A percentile compares a stretch with the other conserved stretches of the same genome.
phyloP scores from a whole-genome alignment of 768 basidiomycete genomes.

The Dendrothele bispora region DNA sequence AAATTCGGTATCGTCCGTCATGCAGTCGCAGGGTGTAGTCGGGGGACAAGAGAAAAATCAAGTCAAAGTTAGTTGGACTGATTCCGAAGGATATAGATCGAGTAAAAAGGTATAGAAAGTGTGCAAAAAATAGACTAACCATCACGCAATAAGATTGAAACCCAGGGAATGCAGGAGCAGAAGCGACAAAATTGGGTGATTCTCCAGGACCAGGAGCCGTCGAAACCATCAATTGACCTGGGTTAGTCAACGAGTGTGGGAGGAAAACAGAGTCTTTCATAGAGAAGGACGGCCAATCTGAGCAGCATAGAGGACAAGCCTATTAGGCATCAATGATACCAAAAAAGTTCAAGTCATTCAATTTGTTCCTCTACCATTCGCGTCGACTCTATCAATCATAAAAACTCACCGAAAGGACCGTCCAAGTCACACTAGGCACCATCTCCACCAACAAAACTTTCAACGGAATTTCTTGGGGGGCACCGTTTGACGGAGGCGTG shows the following conservation, averaged over 20 bases:
- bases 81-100: neutral
- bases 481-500: conserved; percentile 28
- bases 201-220: conserved; percentile 38
- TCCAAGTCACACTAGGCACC: conserved; percentile 38
- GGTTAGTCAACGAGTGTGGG: conserved; percentile 37
- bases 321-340: conserved; percentile 10
- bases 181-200: conserved; percentile 44
- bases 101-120: conserved; percentile 4
- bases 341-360: neutral
- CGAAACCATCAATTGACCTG: conserved; percentile 38
- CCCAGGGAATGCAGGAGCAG: conserved; percentile 42
- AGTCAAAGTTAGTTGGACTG: neutral
- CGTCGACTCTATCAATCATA: too few relatives aligned
- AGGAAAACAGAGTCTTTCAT: conserved; percentile 40
- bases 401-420: conserved; percentile 40
- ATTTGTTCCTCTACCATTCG: conserved; percentile 4
- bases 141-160: conserved; percentile 40
- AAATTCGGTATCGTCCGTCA: conserved; percentile 24
- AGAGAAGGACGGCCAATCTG: conserved; percentile 40
- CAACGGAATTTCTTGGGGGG: conserved; percentile 27
- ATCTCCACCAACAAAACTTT: conserved; percentile 38
- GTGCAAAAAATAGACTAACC: conserved; percentile 28
- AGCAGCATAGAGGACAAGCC: conserved; percentile 42
- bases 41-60: neutral
- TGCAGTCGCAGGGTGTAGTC: neutral